These are phyloP conservation scores for Fusarium fracticaudum DNA, from an alignment of 2,329 filamentous ascomycete genomes.

Conservation along the genomic window DNA sequence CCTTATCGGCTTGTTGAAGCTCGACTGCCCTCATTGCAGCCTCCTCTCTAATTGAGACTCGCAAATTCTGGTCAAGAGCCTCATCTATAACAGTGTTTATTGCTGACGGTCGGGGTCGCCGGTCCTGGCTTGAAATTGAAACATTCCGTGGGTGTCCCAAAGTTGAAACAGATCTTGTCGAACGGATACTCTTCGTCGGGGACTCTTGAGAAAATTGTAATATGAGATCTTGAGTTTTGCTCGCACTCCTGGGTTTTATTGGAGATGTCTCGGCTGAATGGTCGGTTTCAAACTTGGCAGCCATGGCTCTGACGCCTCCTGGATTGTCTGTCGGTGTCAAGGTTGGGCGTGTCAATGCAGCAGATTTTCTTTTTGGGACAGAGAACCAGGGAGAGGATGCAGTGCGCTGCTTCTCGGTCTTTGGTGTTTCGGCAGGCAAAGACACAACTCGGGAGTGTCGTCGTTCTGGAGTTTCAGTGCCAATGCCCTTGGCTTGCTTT, in stretches of 20 bases:
- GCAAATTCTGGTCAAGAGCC: constrained; percentile 6
- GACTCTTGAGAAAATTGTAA: constrained; percentile 34
- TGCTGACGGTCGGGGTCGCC: neutral
- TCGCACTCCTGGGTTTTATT: neutral
- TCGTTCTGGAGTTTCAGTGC: neutral
- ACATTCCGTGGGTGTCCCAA: neutral
- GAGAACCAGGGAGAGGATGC: neutral
- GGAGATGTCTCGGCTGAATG: constrained; percentile 4
- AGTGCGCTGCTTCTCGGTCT: neutral
- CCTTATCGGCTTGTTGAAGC: constrained; percentile 16
- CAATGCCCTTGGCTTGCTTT: neutral
- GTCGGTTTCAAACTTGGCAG: constrained; percentile 60
- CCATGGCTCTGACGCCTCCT: constrained; percentile 59
- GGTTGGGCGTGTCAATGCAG: constrained; percentile 25
- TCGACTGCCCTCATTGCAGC: constrained; percentile 24
- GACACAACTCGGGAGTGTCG: neutral
- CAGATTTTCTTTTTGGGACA: constrained; percentile 18
- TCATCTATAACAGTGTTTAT: neutral
- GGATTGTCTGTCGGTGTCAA: constrained; percentile 40
- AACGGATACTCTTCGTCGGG: constrained; percentile 1
- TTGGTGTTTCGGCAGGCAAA: neutral
- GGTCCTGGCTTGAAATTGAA: constrained; percentile 14
- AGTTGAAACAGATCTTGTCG: constrained; percentile 21
- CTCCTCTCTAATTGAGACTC: constrained; percentile 29
- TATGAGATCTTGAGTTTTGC: constrained; percentile 33